These are phyloP conservation scores for Camellia granthamiana DNA, from an alignment of 148 eudicot species.

Conservation along the genomic window DNA sequence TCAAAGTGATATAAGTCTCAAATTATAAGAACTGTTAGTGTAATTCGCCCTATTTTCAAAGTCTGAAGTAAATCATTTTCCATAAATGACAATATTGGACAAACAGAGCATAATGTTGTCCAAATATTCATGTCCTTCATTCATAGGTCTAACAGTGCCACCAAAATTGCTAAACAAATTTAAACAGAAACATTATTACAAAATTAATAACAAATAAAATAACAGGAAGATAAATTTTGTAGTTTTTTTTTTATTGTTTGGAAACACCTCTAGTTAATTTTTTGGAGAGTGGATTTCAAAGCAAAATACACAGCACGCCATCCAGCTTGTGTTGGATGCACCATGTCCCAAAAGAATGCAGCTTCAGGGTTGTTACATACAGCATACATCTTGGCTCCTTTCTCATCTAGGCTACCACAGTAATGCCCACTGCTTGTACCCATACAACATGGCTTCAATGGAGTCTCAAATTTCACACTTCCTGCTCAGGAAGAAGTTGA, in stretches of 20 bases:
- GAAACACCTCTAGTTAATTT: constrained; percentile 10
- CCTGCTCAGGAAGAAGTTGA: constrained; percentile 31
- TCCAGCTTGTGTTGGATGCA: constrained; percentile 82
- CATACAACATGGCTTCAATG: constrained; percentile 71
- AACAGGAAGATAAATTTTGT: background rate
- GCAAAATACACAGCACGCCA: constrained; percentile 55
- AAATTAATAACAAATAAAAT: background rate
- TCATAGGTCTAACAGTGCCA: no score
- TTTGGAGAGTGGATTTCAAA: constrained; percentile 41
- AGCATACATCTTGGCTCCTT: constrained; percentile 61
- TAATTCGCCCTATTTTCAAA: no score
- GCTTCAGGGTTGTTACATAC: constrained; percentile 50
- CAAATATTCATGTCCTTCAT: no score
- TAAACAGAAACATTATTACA: background rate
- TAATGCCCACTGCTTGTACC: constrained; percentile 32
- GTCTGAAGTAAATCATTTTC: no score
- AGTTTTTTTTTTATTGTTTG: background rate
- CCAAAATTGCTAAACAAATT: background rate
- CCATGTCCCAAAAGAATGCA: constrained; percentile 73
- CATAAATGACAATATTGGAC: background rate
- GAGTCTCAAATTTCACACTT: constrained; percentile 42
- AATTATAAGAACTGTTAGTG: no score
- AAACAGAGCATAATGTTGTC: background rate
- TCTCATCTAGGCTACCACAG: constrained; percentile 50
- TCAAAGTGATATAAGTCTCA: no score